Conservation (phyloP, 148 eudicot genomes). For the Rhododendron molle region DNA sequence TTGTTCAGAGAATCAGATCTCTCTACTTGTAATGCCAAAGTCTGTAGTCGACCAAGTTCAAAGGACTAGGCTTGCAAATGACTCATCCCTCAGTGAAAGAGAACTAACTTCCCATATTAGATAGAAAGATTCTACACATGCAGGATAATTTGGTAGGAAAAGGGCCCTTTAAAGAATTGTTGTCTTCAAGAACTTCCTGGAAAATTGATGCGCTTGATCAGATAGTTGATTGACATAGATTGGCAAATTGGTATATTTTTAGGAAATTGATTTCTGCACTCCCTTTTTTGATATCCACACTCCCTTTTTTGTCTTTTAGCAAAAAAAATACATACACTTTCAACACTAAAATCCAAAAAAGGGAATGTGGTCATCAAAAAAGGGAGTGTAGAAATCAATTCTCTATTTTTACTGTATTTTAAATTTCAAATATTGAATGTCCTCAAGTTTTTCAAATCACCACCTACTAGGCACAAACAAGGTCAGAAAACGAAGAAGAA, state of each 20-base stretch:
- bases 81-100: background rate
- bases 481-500: background rate
- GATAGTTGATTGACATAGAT: background rate
- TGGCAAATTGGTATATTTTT: background rate
- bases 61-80: background rate
- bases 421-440: background rate
- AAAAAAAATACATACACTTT: no score
- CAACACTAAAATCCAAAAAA: no score
- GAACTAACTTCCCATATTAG: background rate
- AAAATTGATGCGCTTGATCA: background rate
- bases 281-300: no score
- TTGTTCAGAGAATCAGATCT: background rate
- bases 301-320: no score
- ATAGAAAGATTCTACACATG: background rate
- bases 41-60: background rate
- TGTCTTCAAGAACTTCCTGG: background rate
- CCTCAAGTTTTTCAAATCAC: background rate
- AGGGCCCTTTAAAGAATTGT: background rate
- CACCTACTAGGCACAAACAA: background rate
- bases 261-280: no score
- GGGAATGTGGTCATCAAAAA: no score
- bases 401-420: background rate
- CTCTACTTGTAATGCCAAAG: background rate
- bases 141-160: background rate
- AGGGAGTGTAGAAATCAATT: no score